Conservation (phyloP, 2,329 filamentous ascomycete species). For the Hymenotorrendiella dingleyae region DNA sequence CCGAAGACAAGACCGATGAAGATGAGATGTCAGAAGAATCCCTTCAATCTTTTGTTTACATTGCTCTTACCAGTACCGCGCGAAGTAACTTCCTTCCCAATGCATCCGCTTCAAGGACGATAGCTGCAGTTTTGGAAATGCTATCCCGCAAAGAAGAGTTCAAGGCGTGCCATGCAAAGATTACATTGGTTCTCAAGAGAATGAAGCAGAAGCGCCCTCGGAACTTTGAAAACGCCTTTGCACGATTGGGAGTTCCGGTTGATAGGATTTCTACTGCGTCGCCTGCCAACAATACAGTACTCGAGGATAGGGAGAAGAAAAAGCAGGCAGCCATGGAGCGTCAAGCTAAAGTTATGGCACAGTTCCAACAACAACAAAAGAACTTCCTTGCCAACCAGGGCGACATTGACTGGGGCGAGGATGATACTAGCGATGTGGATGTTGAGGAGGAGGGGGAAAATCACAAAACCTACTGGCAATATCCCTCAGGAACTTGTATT, state of each 20-base stretch:
- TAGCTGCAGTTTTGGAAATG: conserved; percentile 57
- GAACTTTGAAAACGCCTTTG: conserved; percentile 65
- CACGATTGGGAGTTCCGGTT: conserved; percentile 57
- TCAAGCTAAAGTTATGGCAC: conserved; percentile 92
- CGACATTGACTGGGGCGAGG: conserved; percentile 82
- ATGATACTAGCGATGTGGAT: conserved; percentile 69
- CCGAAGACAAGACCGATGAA: conserved; percentile 67
- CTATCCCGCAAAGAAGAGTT: conserved; percentile 66
- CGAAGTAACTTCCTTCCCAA: conserved; percentile 56
- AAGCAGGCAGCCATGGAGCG: conserved; percentile 87
- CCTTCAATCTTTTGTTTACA: conserved; percentile 63
- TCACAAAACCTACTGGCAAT: conserved; percentile 76
- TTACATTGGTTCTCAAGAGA: conserved; percentile 73
- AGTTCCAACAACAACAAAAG: conserved; percentile 96
- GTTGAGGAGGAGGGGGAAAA: conserved; percentile 52
- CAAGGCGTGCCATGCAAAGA: conserved; percentile 78
- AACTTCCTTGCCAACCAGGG: conserved; percentile 87
- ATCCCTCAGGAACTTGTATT: conserved; percentile 88
- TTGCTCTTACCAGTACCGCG: conserved; percentile 60
- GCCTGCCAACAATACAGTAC: conserved; percentile 57
- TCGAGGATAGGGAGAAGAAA: conserved; percentile 68
- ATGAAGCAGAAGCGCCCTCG: conserved; percentile 77
- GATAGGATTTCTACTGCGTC: conserved; percentile 79
- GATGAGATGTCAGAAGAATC: conserved; percentile 42
- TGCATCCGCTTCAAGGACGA: conserved; percentile 52